Percentiles rank a stretch among this genome's conserved stretches.
These are phyloP conservation scores for Ceratocystis albifundus DNA, from an alignment of 2,329 filamentous ascomycete species.

Conservation along the genomic window DNA sequence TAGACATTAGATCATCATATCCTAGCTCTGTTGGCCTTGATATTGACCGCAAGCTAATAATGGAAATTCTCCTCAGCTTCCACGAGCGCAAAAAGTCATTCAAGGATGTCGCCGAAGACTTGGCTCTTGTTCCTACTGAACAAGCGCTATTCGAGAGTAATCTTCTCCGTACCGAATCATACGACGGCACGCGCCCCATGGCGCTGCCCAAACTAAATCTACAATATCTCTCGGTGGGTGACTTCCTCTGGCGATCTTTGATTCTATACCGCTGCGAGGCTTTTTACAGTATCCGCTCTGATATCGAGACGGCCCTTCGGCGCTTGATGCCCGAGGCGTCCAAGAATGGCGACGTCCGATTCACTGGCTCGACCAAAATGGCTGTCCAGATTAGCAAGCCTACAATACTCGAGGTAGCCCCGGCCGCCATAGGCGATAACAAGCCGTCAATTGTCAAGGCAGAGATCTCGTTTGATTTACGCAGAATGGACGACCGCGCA, in stretches of 20 bases:
- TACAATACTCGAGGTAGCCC: conserved; percentile 74
- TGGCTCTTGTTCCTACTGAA: conserved; percentile 77
- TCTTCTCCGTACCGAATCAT: conserved; percentile 69
- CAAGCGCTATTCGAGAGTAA: conserved; percentile 64
- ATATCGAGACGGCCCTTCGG: conserved; percentile 72
- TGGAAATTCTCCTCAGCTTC: conserved; percentile 60
- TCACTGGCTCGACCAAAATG: conserved; percentile 84
- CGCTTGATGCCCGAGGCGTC: conserved; percentile 60
- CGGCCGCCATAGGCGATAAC: conserved; percentile 69
- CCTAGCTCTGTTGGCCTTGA: conserved; percentile 56
- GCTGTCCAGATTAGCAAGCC: conserved; percentile 76
- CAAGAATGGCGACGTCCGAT: conserved; percentile 55
- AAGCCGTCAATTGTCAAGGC: conserved; percentile 75
- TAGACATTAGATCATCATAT: conserved; percentile 75
- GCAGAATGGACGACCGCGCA: conserved; percentile 61
- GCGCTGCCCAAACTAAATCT: conserved; percentile 90
- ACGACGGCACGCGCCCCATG: conserved; percentile 75
- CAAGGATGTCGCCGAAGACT: conserved; percentile 60
- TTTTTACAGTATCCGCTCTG: conserved; percentile 86
- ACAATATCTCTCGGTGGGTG: conserved; percentile 86
- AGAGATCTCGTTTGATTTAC: conserved; percentile 75
- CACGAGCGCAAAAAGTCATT: conserved; percentile 74
- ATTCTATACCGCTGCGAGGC: conserved; percentile 80
- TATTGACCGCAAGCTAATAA: conserved; percentile 51
- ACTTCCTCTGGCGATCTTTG: conserved; percentile 94